phyloP scores from a whole-genome alignment of 2,329 filamentous ascomycete species.

The Alternaria triticina region DNA sequence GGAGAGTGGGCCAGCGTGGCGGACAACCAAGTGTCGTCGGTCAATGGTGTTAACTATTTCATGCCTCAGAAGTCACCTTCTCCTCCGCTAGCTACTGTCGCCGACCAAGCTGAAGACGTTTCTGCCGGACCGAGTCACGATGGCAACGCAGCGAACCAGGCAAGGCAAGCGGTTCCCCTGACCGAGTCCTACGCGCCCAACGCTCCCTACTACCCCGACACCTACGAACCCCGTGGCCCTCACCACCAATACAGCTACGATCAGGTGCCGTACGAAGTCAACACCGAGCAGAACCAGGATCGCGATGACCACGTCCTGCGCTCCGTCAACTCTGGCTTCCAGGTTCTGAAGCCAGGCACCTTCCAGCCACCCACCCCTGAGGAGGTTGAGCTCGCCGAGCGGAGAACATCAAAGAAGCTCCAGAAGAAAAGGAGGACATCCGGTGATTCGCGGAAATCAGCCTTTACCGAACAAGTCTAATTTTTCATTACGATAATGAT shows the following conservation, averaged over 20 bases:
- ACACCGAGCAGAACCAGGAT: slow-evolving; percentile 37
- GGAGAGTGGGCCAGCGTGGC: slow-evolving; percentile 48
- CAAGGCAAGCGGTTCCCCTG: slow-evolving; percentile 43
- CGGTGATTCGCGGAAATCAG: slow-evolving; percentile 38
- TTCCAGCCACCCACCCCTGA: slow-evolving; percentile 42
- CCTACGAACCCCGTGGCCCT: slow-evolving; percentile 47
- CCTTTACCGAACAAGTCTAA: slow-evolving; percentile 48
- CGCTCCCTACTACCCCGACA: slow-evolving; percentile 40
- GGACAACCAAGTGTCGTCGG: slow-evolving; percentile 37
- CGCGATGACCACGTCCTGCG: slow-evolving; percentile 46
- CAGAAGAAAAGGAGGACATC: slow-evolving; percentile 52
- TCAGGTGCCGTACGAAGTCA: slow-evolving; percentile 37
- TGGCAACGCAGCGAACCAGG: slow-evolving; percentile 29
- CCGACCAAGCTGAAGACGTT: slow-evolving; percentile 20
- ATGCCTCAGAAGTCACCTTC: slow-evolving; percentile 47
- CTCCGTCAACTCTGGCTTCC: slow-evolving; percentile 52
- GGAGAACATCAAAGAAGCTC: slow-evolving; percentile 49
- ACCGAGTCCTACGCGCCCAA: slow-evolving; percentile 47
- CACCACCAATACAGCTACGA: slow-evolving; percentile 46
- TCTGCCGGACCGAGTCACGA: slow-evolving; percentile 30
- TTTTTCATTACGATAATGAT: slow-evolving; percentile 18
- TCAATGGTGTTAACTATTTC: slow-evolving; percentile 49
- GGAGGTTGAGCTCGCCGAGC: slow-evolving; percentile 37
- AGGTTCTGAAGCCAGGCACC: slow-evolving; percentile 50
- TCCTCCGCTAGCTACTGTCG: slow-evolving; percentile 35